Evolutionary conservation across 139 green algal genomes (phyloP).

Genomic region (Chlorella sp.): DNA sequence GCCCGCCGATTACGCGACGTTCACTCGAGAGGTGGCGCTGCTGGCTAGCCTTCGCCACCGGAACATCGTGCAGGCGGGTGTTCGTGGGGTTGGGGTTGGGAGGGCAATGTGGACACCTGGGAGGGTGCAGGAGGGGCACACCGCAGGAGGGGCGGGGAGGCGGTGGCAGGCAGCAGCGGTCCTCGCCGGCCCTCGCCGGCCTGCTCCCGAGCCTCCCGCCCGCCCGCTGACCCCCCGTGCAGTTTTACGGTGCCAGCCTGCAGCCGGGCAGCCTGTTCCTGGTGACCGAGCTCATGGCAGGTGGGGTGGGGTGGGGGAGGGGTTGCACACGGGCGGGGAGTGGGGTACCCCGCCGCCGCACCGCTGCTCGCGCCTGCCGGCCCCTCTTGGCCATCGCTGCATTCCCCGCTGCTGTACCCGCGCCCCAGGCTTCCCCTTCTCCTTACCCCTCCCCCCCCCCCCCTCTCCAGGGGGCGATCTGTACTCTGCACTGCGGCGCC

Average conservation of each 20-base stretch:
- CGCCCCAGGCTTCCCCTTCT: no score
- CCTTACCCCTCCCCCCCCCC: background rate
- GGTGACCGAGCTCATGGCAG: conserved; percentile 78
- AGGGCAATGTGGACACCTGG: background rate
- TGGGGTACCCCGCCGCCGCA: no score
- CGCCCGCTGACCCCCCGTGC: background rate
- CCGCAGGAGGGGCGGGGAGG: no score
- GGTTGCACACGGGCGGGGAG: no score
- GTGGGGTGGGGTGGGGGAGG: background rate
- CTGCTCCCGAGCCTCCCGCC: background rate
- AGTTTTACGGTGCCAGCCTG: conserved; percentile 80
- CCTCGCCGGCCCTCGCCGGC: no score
- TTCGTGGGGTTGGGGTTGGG: no score
- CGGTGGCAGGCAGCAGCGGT: no score
- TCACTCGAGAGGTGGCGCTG: conserved; percentile 45
- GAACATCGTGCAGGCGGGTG: conserved; percentile 65
- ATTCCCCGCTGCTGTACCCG: no score
- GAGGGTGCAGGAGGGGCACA: background rate
- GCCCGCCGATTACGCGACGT: conserved; percentile 60
- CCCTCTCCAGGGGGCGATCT: conserved; percentile 56
- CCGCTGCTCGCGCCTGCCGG: no score
- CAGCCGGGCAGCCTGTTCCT: conserved; percentile 69
- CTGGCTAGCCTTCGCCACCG: conserved; percentile 73
- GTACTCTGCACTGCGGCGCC: conserved; percentile 73
- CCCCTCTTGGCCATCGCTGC: no score